Conservation (phyloP, 805 yeast species). For the Tetrapisispora arboricola region DNA sequence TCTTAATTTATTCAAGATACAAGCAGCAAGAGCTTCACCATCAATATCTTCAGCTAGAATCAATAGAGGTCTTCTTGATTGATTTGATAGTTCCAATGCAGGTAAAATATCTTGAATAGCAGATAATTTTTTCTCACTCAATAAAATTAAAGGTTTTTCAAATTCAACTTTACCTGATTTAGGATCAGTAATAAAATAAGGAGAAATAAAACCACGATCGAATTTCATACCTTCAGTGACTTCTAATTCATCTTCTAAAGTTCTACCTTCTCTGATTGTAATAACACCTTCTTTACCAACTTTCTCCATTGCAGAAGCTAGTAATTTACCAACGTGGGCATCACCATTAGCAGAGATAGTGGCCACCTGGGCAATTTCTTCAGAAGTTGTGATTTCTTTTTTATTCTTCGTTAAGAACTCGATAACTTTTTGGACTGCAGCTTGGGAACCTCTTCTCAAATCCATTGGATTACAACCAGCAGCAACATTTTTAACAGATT, state of each 20-base stretch:
- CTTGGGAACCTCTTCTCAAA: conserved; percentile 91
- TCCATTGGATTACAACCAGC: conserved; percentile 99
- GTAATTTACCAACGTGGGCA: conserved; percentile 75
- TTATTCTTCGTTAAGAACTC: conserved; percentile 73
- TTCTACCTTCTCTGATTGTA: conserved; percentile 95
- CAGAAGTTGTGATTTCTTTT: conserved; percentile 87
- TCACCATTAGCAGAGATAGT: conserved; percentile 97
- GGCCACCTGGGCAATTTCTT: conserved; percentile 96
- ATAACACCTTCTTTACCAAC: conserved; percentile 99
- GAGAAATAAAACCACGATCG: conserved; percentile 94
- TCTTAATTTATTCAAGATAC: conserved; percentile 92
- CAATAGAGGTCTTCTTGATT: conserved; percentile 83
- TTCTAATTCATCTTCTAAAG: conserved; percentile 91
- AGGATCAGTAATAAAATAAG: conserved; percentile 91
- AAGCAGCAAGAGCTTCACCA: conserved; percentile 97
- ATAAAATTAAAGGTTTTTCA: conserved; percentile 80
- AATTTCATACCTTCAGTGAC: conserved; percentile 98
- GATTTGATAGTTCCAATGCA: conserved; percentile 85
- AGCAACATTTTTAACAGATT: conserved; percentile 91
- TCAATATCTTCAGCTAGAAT: conserved; percentile 93
- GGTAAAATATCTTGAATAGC: conserved; percentile 88
- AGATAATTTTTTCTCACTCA: conserved; percentile 88
- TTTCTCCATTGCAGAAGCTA: conserved; percentile 95
- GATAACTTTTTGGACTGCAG: conserved; percentile 91
- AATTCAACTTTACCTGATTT: conserved; percentile 90